A percentile compares a stretch with the other conserved stretches of the same genome.
These are phyloP conservation scores for Medicago truncatula DNA, from an alignment of 306 rosid species.

Conservation along the genomic window DNA sequence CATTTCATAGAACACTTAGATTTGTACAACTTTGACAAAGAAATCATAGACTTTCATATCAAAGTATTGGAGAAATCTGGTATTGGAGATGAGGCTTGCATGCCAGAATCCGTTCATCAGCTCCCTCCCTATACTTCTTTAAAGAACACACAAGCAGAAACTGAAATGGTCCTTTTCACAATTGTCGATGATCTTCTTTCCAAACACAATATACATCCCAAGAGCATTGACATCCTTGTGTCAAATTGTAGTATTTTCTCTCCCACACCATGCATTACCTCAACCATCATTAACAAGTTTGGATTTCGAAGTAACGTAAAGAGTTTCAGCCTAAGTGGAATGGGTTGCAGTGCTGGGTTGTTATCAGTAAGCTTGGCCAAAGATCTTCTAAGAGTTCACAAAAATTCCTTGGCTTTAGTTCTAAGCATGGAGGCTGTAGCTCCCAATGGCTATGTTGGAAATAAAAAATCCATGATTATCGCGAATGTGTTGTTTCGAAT, in stretches of 20 bases:
- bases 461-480: conserved; percentile 62
- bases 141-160: conserved; percentile 42
- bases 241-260: conserved; percentile 77
- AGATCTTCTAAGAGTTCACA: conserved; percentile 68
- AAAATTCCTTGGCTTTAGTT: conserved; percentile 64
- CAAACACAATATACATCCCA: conserved; percentile 58
- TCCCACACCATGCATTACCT: conserved; percentile 77
- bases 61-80: conserved; percentile 69
- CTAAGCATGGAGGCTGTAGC: conserved; percentile 71
- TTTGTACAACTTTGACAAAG: conserved; percentile 22
- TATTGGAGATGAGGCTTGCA: conserved; percentile 62
- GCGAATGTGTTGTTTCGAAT: conserved; percentile 66
- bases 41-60: conserved; percentile 46
- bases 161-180: conserved; percentile 61
- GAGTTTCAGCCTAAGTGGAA: conserved; percentile 68
- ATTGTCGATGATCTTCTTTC: conserved; percentile 57
- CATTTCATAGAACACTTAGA: conserved; percentile 53
- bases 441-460: conserved; percentile 63
- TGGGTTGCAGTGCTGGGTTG: conserved; percentile 85
- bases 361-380: conserved; percentile 63
- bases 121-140: conserved; percentile 49
- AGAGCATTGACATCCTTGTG: conserved; percentile 73
- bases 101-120: conserved; percentile 61
- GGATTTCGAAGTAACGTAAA: conserved; percentile 67
- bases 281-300: conserved; percentile 66